Evolutionary conservation across 768 basidiomycete species (phyloP).

Genomic region (Tricholoma matsutake): DNA sequence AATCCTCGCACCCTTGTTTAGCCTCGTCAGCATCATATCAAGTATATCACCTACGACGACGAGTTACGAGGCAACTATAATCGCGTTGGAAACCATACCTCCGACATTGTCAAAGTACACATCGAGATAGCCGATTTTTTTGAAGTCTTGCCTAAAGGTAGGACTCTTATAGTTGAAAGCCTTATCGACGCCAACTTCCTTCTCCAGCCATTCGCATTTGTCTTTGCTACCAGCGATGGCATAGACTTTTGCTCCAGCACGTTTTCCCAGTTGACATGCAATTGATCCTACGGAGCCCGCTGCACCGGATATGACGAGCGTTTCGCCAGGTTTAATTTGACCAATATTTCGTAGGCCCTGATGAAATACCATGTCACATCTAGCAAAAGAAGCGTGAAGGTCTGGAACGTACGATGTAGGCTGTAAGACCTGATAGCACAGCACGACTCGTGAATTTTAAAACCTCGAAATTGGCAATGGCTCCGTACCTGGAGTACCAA

Average conservation of each 20-base stretch:
- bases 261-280: constrained; percentile 82
- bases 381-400: neutral
- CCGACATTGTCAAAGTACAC: constrained; percentile 85
- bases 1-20: constrained; percentile 78
- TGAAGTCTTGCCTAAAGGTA: constrained; percentile 71
- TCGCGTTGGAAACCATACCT: constrained; percentile 28
- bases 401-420: constrained; percentile 69
- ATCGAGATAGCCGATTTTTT: constrained; percentile 74
- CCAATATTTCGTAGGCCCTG: constrained; percentile 84
- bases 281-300: constrained; percentile 88
- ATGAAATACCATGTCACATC: neutral
- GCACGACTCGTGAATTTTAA: neutral
- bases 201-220: constrained; percentile 84
- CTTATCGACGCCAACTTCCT: constrained; percentile 78
- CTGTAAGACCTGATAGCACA: constrained; percentile 63
- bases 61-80: neutral
- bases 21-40: constrained; percentile 67
- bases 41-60: constrained; percentile 65
- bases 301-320: constrained; percentile 82
- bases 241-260: constrained; percentile 75
- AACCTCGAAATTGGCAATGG: neutral
- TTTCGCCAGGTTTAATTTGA: constrained; percentile 79
- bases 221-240: constrained; percentile 84
- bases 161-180: constrained; percentile 86
- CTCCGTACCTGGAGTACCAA: constrained; percentile 65